These are phyloP conservation scores for Suhomyces kunorum DNA, from an alignment of 1,139 yeast species.

Conservation along the genomic window DNA sequence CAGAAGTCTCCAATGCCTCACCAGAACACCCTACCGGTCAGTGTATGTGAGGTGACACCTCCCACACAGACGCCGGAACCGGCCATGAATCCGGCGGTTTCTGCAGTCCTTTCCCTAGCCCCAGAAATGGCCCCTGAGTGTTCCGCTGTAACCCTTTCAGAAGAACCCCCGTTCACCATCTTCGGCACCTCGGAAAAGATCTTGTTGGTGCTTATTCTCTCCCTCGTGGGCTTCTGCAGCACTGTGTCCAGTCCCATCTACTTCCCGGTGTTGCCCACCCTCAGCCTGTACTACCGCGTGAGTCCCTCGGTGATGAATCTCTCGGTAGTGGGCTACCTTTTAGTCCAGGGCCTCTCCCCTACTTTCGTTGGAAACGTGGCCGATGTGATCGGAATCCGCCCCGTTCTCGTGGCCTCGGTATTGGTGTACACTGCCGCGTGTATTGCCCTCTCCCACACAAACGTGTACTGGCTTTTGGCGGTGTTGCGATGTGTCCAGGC, in stretches of 20 bases:
- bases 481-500: slow-evolving; percentile 43
- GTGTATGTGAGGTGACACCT: no score
- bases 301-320: slow-evolving; percentile 30
- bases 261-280: slow-evolving; percentile 44
- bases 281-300: slow-evolving; percentile 29
- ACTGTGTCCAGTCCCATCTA: slow-evolving; percentile 42
- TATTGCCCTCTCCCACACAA: slow-evolving; percentile 58
- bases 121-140: background rate
- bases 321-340: slow-evolving; percentile 40
- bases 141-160: no score
- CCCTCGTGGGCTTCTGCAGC: slow-evolving; percentile 43
- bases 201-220: slow-evolving; percentile 27
- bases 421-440: slow-evolving; percentile 56
- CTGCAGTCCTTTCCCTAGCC: no score
- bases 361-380: slow-evolving; percentile 64
- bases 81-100: no score
- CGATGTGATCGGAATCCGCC: slow-evolving; percentile 69
- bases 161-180: slow-evolving; percentile 21
- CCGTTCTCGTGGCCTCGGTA: slow-evolving; percentile 57
- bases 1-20: no score
- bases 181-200: slow-evolving; percentile 16
- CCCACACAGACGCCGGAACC: no score
- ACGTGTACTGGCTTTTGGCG: slow-evolving; percentile 41
- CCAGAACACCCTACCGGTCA: no score
- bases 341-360: slow-evolving; percentile 51